Conservation (phyloP, 805 yeast species). For the Nematodospora valgi region DNA sequence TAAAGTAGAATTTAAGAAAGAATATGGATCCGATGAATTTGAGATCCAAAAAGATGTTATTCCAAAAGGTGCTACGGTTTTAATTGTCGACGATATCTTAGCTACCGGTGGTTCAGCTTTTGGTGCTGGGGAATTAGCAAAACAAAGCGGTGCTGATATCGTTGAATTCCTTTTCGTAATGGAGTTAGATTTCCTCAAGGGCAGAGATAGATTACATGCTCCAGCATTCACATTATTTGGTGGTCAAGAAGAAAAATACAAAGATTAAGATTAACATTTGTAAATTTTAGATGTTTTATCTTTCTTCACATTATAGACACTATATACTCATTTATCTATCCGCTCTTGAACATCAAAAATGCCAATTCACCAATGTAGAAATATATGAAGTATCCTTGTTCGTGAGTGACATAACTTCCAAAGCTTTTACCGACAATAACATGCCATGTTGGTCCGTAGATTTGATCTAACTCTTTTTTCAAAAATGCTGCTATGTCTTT, state of each 20-base stretch:
- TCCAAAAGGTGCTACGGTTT: slow-evolving; percentile 73
- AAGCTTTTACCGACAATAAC: slow-evolving; percentile 77
- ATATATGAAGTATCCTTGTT: slow-evolving; percentile 67
- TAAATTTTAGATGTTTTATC: not conserved
- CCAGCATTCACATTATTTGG: slow-evolving; percentile 87
- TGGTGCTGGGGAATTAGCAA: slow-evolving; percentile 86
- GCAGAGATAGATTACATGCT: slow-evolving; percentile 80
- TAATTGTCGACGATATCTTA: slow-evolving; percentile 92
- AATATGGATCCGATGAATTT: slow-evolving; percentile 87
- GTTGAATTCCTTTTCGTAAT: slow-evolving; percentile 83
- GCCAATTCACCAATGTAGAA: slow-evolving; percentile 70
- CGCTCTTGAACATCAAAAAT: slow-evolving; percentile 65
- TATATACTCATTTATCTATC: slow-evolving; percentile 15
- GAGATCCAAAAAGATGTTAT: slow-evolving; percentile 85
- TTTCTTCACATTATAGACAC: not conserved
- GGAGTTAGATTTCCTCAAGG: slow-evolving; percentile 94
- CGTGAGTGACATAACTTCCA: slow-evolving; percentile 78
- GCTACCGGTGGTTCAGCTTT: slow-evolving; percentile 98
- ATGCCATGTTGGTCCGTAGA: slow-evolving; percentile 75
- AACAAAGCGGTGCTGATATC: slow-evolving; percentile 63
- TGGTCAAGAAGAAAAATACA: slow-evolving; percentile 61
- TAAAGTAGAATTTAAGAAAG: slow-evolving; percentile 76
- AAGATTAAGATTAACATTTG: slow-evolving; percentile 1
- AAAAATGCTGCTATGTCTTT: slow-evolving; percentile 64
- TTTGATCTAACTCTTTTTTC: slow-evolving; percentile 64